Evolutionary conservation across 108 stramenopile species (phyloP).

Genomic region (Heterococcus sp.): DNA sequence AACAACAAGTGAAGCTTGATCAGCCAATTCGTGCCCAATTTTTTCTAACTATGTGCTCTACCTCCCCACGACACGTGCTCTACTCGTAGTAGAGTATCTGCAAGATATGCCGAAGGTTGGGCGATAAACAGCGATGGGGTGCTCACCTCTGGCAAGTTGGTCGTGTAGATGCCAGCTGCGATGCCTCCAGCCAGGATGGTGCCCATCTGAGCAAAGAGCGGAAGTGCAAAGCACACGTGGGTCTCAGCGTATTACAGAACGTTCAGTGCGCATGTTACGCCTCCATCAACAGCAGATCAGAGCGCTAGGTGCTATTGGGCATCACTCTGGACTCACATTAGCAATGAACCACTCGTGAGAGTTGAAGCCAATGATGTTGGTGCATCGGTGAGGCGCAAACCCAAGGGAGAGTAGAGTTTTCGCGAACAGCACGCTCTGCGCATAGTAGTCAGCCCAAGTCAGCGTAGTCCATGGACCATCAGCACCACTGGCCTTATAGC

Average conservation of each 20-base stretch:
- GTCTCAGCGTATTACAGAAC: background rate
- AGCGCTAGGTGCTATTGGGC: no score
- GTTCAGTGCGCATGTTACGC: no score
- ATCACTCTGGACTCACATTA: no score
- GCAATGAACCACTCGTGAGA: constrained; percentile 46
- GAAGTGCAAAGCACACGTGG: no score
- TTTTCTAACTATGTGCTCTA: no score
- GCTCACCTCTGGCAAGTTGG: constrained; percentile 56
- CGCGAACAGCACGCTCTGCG: constrained; percentile 53
- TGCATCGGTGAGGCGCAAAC: constrained; percentile 58
- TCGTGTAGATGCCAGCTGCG: constrained; percentile 68
- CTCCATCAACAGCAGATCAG: no score
- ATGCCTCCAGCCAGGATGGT: constrained; percentile 68
- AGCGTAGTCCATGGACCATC: constrained; percentile 3
- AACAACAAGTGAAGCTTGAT: no score
- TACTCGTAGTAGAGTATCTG: no score
- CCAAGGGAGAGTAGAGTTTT: constrained; percentile 66
- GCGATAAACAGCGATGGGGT: no score
- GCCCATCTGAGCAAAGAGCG: constrained; percentile 62
- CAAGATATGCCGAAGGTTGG: no score
- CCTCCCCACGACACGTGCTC: no score
- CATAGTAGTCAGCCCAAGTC: constrained; percentile 47
- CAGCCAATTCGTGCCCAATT: no score
- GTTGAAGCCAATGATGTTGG: constrained; percentile 75
- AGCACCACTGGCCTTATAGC: constrained; percentile 18